These are phyloP conservation scores for Colletotrichum gigasporum DNA, from an alignment of 2,329 filamentous ascomycete genomes.

Conservation along the genomic window DNA sequence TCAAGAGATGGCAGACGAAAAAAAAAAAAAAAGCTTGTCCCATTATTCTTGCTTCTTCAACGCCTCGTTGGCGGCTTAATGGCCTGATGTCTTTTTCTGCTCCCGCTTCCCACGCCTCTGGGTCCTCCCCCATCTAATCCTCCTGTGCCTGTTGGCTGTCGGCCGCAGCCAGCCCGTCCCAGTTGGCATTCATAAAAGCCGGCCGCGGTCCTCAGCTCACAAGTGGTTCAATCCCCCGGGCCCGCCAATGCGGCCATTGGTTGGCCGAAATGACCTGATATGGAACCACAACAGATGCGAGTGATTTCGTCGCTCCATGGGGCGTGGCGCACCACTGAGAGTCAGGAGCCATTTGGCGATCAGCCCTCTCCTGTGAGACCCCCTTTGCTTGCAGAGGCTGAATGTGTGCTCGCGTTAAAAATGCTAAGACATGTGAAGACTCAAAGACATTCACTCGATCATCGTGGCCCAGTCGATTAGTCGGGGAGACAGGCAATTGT, in stretches of 20 bases:
- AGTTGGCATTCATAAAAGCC: not conserved
- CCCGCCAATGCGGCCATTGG: conserved; percentile 26
- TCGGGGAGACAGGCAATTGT: conserved; percentile 11
- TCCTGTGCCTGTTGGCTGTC: not conserved
- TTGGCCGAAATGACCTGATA: conserved; percentile 25
- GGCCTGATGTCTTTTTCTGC: conserved; percentile 15
- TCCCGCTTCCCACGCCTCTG: conserved; percentile 3
- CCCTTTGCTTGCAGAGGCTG: not conserved
- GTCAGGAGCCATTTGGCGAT: conserved; percentile 7
- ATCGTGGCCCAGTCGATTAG: too few species aligned
- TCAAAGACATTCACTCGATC: too few species aligned
- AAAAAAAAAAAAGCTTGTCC: not conserved
- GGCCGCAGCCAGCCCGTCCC: not conserved
- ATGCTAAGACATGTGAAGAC: too few species aligned
- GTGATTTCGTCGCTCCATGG: conserved; percentile 19
- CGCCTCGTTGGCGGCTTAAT: not conserved
- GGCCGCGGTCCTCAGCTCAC: not conserved
- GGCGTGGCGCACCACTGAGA: not conserved
- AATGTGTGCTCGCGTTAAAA: too few species aligned
- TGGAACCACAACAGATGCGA: conserved; percentile 16
- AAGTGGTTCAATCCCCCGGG: conserved; percentile 1
- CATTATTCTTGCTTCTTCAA: not conserved
- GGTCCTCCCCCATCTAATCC: not conserved
- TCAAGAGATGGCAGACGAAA: not conserved
- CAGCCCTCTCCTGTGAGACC: conserved; percentile 3